These are phyloP conservation scores for Aspergillus sp. DNA, from an alignment of 2,329 filamentous ascomycete genomes.

Conservation along the genomic window DNA sequence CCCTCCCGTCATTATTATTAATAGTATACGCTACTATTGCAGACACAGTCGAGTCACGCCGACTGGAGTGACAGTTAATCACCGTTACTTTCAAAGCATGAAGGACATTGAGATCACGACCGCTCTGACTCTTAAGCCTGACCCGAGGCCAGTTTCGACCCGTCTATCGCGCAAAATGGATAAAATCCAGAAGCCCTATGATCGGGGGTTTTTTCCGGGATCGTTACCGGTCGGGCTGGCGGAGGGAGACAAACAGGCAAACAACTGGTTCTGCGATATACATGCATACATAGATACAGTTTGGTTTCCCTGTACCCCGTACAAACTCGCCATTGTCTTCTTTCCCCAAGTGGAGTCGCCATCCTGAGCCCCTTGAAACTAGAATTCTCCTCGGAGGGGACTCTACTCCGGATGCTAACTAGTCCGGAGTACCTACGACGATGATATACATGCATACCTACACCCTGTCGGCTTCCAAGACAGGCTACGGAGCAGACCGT, in stretches of 20 bases:
- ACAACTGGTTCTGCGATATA: background rate
- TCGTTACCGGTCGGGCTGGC: background rate
- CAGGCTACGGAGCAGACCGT: background rate
- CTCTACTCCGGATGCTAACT: background rate
- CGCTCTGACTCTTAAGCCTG: background rate
- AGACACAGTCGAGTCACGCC: too few species aligned
- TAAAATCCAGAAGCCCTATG: background rate
- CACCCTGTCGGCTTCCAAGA: background rate
- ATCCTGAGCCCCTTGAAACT: background rate
- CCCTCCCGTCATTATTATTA: background rate
- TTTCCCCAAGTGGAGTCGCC: background rate
- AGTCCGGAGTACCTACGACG: background rate
- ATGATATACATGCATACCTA: background rate
- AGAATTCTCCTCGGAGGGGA: background rate
- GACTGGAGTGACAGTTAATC: background rate
- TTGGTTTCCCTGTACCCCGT: background rate
- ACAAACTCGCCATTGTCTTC: background rate
- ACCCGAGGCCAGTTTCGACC: background rate
- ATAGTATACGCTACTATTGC: background rate
- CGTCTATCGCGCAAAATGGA: conserved; percentile 8
- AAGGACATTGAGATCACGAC: background rate
- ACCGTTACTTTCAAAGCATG: too few species aligned
- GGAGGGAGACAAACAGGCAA: background rate
- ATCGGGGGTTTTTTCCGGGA: background rate
- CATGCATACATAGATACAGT: background rate